Conservation (phyloP, 192 early-diverging fungal genomes). For the Chytriomyces hyalinus region DNA sequence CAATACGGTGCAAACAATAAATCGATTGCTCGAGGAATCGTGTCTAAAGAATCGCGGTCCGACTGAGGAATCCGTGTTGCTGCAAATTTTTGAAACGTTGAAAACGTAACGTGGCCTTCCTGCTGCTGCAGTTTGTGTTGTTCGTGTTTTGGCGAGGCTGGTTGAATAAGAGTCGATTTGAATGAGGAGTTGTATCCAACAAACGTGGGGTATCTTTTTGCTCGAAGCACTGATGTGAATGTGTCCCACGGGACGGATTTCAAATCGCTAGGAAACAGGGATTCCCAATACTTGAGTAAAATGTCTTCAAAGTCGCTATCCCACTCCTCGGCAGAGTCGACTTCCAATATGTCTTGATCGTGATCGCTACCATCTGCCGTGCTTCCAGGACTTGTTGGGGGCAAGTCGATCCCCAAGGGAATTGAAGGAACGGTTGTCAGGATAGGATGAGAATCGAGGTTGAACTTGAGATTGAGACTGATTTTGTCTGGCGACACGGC, state of each 20-base stretch:
- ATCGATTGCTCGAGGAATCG: not conserved
- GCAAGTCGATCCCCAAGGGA: constrained; percentile 35
- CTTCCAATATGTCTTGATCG: constrained; percentile 7
- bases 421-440: constrained; percentile 21
- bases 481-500: constrained; percentile 5
- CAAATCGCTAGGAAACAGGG: not conserved
- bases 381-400: not conserved
- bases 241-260: constrained; percentile 5
- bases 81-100: not conserved
- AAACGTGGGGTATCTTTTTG: constrained; percentile 13
- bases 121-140: not conserved
- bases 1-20: constrained; percentile 20
- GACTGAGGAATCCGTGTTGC: constrained; percentile 8
- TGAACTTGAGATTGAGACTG: constrained; percentile 21
- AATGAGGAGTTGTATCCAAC: constrained; percentile 6
- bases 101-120: not conserved
- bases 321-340: not conserved
- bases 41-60: not conserved
- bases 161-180: constrained; percentile 10
- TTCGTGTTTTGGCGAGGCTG: not conserved
- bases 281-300: constrained; percentile 19
- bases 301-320: constrained; percentile 20
- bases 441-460: constrained; percentile 8
- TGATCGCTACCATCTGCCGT: constrained; percentile 1
- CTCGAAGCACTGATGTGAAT: not conserved